Conservation (phyloP, 148 eudicot species). For the Fagopyrum homotropicum region DNA sequence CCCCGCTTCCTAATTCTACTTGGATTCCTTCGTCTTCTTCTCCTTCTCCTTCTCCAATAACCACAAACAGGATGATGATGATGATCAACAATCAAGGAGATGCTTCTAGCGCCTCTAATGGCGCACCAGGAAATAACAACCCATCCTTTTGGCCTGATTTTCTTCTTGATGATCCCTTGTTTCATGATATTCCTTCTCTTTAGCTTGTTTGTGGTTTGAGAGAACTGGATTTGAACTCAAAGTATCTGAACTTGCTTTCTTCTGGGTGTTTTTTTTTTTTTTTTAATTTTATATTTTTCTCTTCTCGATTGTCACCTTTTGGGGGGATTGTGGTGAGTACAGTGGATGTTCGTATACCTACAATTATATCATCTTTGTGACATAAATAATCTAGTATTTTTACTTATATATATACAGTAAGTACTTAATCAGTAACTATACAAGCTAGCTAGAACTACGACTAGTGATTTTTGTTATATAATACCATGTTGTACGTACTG, state of each 20-base stretch:
- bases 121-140: conserved; percentile 19
- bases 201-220: conserved; percentile 5
- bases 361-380: conserved; percentile 4
- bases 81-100: conserved; percentile 25
- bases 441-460: background rate
- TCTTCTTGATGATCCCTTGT: conserved; percentile 61
- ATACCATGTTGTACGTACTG: conserved; percentile 6
- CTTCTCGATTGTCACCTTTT: background rate
- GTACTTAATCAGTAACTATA: background rate
- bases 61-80: background rate
- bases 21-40: conserved; percentile 45
- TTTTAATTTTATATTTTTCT: background rate
- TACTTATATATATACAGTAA: background rate
- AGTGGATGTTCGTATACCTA: conserved; percentile 6
- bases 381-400: conserved; percentile 7
- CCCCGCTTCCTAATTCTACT: conserved; percentile 29
- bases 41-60: conserved; percentile 23
- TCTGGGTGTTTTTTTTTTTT: background rate
- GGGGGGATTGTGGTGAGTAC: conserved; percentile 6
- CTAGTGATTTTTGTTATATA: conserved; percentile 6
- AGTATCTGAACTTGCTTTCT: no score
- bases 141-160: conserved; percentile 60
- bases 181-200: conserved; percentile 40
- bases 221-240: conserved; percentile 5
- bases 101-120: conserved; percentile 29